Evolutionary conservation across 2,329 filamentous ascomycete genomes (phyloP), one percentile per base, ranked within the genome.

Genomic region (Calonectria henricotiae): DNA sequence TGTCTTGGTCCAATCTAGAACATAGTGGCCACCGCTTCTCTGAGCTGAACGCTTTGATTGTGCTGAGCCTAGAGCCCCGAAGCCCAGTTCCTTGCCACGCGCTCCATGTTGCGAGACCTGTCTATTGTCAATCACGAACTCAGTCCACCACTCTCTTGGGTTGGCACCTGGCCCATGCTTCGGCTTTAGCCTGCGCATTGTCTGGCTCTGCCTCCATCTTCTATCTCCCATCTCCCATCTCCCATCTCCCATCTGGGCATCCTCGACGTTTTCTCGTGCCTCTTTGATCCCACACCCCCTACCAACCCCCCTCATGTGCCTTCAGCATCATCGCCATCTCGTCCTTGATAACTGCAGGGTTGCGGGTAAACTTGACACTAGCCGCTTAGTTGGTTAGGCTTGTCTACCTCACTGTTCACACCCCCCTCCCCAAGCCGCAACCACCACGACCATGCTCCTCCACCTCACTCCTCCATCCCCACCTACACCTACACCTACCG

Each of bases 311-410:
- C 71, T 76, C 75, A 77, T 72, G 73, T 75, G 70, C 68, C 72
- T 73, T 74, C 65, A 67, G 69, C 64, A 68, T 70, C 68, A 70
- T 72, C 63, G 35, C 62, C 61, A 41, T 62, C 64, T 71, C 60
- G 67, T 71, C 71, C 72, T 67, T 66, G 68, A 75, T 71, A 62
- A 55, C 69, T 66, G 74, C 74, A 77, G 71, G 72, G 74, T 76
- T 76, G 71, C 72, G 73, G 72, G 71, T 67, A 72, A 43, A 70
- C 69, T 73, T 71, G 69, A 68, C 72, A 76, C 74, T 76, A 76
- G 74, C 66, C 64, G 64, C 68, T 73, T 74, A 71, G 65, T 72
- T 73, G 72, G 64, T 58, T 71, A 62, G 72, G 60, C 27, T 69
- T 43, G 67, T 68, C 49, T 68, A 69, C 65, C 69, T 75, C 60